Conservation (phyloP, 2,329 filamentous ascomycete species). For the Beauveria caledonica region DNA sequence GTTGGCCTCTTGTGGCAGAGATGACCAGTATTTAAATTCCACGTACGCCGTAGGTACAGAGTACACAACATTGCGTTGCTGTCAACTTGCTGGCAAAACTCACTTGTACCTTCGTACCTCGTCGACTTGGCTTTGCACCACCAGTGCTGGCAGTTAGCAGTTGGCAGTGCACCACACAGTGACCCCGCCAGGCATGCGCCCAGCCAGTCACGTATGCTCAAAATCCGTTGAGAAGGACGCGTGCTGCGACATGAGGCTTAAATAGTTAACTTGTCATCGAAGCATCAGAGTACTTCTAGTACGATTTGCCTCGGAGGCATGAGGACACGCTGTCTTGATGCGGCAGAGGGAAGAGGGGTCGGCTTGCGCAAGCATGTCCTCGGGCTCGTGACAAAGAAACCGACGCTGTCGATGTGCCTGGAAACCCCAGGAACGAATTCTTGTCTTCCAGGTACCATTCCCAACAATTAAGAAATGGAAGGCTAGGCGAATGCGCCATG, state of each 20-base stretch:
- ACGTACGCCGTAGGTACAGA: too few relatives aligned
- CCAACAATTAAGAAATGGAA: conserved; percentile 2
- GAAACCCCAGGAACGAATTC: background rate
- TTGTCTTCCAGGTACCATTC: background rate
- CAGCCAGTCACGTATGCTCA: background rate
- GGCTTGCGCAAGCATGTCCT: background rate
- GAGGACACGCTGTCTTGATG: conserved; percentile 1
- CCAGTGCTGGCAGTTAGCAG: too few relatives aligned
- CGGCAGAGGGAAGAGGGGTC: background rate
- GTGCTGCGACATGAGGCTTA: background rate
- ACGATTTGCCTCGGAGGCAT: background rate
- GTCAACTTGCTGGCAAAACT: background rate
- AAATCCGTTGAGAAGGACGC: conserved; percentile 8
- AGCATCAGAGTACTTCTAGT: background rate
- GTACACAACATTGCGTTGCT: too few relatives aligned
- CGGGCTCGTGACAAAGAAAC: background rate
- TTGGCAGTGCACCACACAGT: background rate
- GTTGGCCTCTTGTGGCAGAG: too few relatives aligned
- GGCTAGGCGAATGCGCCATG: background rate
- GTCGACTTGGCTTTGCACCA: too few relatives aligned
- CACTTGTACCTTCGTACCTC: background rate
- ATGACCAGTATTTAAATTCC: too few relatives aligned
- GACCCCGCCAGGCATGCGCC: background rate
- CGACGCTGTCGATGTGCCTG: background rate
- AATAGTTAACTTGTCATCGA: background rate